Conservation (phyloP, 306 rosid species). For the Cucurbita pepo region DNA sequence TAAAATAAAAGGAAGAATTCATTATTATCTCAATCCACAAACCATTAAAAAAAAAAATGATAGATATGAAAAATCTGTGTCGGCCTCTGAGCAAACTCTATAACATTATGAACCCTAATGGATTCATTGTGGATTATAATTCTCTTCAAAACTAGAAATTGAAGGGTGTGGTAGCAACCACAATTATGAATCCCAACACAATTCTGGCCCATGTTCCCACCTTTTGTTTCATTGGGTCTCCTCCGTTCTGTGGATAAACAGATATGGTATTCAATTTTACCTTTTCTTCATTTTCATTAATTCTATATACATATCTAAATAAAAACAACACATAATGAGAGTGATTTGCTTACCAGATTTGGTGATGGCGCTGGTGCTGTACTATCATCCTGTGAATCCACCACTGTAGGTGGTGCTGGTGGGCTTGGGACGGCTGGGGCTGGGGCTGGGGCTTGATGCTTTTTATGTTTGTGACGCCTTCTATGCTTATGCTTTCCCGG, state of each 20-base stretch:
- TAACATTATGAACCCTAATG: background rate
- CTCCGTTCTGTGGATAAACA: slow-evolving; percentile 35
- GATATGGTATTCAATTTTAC: no score
- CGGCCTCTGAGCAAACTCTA: background rate
- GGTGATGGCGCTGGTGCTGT: slow-evolving; percentile 89
- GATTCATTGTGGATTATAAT: background rate
- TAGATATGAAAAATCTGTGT: background rate
- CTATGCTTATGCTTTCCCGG: slow-evolving; percentile 38
- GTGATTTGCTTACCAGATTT: slow-evolving; percentile 33
- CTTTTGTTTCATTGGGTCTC: slow-evolving; percentile 28
- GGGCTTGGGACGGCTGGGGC: slow-evolving; percentile 45
- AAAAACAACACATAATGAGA: no score
- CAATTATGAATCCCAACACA: slow-evolving; percentile 34
- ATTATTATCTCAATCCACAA: background rate
- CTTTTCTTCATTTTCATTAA: no score
- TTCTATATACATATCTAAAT: no score
- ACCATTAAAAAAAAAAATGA: background rate
- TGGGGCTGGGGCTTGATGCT: slow-evolving; percentile 54
- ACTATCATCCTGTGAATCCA: slow-evolving; percentile 23
- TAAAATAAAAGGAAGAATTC: no score
- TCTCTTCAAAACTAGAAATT: slow-evolving; percentile 13
- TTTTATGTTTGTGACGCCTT: slow-evolving; percentile 44
- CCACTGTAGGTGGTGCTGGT: slow-evolving; percentile 68
- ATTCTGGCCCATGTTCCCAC: slow-evolving; percentile 23
- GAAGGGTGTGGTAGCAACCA: slow-evolving; percentile 34